Conservation (phyloP, 176 grass and related monocot species). For the Puccinellia tenuiflora region DNA sequence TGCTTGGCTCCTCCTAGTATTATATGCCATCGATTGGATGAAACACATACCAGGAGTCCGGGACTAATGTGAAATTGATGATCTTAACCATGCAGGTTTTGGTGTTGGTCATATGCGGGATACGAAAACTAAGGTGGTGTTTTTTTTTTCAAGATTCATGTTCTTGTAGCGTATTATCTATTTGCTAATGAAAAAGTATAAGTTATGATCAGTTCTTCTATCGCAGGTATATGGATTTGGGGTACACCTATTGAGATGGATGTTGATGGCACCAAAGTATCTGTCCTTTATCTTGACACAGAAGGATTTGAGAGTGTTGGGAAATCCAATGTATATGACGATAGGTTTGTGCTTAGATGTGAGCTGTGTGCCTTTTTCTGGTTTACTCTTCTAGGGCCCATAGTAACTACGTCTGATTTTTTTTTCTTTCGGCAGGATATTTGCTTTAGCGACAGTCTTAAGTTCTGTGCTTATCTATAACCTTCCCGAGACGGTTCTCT, state of each 20-base stretch:
- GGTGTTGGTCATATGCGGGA: constrained; percentile 99
- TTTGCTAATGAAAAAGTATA: too few relatives aligned
- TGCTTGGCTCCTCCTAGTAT: constrained; percentile 9
- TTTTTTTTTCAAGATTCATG: background rate
- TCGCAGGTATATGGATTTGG: constrained; percentile 95
- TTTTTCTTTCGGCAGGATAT: constrained; percentile 61
- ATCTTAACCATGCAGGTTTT: constrained; percentile 62
- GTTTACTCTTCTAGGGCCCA: background rate
- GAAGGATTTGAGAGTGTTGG: constrained; percentile 99
- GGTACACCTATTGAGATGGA: constrained; percentile 80
- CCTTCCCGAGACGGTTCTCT: constrained; percentile 86
- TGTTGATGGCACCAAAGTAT: constrained; percentile 89
- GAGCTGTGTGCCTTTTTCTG: background rate
- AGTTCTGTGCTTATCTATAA: constrained; percentile 99
- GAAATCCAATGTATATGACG: constrained; percentile 99
- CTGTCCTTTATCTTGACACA: constrained; percentile 92
- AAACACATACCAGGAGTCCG: background rate
- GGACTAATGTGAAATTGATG: background rate
- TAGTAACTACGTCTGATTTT: background rate
- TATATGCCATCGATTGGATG: background rate
- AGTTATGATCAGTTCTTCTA: background rate
- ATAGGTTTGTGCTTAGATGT: constrained; percentile 60
- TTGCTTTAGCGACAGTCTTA: constrained; percentile 96
- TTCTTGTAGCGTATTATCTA: background rate
- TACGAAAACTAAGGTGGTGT: constrained; percentile 89